Base-by-base conservation (phyloP, 371 early-diverging fungal species). In the Actinomortierella wolfii region DNA sequence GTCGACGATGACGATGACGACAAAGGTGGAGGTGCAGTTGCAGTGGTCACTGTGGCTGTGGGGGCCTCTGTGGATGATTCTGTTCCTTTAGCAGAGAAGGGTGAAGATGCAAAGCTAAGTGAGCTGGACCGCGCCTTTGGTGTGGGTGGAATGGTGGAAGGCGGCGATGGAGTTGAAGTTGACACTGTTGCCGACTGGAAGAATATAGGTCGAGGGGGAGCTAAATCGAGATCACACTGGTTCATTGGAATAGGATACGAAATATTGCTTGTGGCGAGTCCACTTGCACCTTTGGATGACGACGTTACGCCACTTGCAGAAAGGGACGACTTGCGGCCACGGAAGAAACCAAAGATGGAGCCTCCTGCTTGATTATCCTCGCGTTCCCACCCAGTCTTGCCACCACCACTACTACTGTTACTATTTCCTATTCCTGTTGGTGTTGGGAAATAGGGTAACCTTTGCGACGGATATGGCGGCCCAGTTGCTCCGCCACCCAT, bases 301-400 rank as follows among this genome's bases (percentile, higher is more conserved):
- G 4, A 28, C 8, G 40, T 39, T 20, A 21, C 28, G 21, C 39
- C 40, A 23, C 54, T 51, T 52, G 48, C 62, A 1, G 63, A 39
- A 17, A 59, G 44, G 1, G 70, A 59, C 0, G 60, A 26, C 41
- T 64, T 69, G 1, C 64, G 59, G 15, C 53, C 53, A 0, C 64
- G 52, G 28, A 69, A 64, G 40, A 64, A 69, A 42, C 60, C 61
- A 41, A 69, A 64, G n/a, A 69, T 23, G 11, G 64, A 64, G 15
- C 50, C 25, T 2, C 47, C 42, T 1, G 53, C 54, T 23, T 61
- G 54, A 28, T 54, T 24, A 17, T 60, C 60, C 39, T 67, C 68
- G 1, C 68, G 52, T n/a, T 61, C 61, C 62, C 68, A 61, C 18
- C 62, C 68, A 6, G 58, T 47, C 24, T 58, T 64, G 25, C 63